Percentiles rank a stretch among this genome's conserved stretches.
Conservation (phyloP, 768 basidiomycete species). For the Mrakia hoshinonis region DNA sequence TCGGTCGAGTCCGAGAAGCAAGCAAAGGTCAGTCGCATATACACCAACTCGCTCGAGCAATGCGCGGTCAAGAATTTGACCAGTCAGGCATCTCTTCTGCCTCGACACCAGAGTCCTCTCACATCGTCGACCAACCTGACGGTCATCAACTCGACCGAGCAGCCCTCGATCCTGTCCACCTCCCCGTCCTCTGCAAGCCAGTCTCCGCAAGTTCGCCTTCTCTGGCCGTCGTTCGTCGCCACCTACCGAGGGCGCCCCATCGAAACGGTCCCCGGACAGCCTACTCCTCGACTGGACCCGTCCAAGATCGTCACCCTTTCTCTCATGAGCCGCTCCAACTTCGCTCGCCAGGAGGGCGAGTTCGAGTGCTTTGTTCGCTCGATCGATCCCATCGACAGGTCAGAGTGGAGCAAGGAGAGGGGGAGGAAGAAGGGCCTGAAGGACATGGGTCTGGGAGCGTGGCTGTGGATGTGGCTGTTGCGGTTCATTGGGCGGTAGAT, state of each 20-base stretch:
- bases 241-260: constrained; percentile 40
- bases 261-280: constrained; percentile 11
- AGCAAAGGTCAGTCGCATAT: constrained; percentile 23
- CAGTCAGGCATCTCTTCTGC: background rate
- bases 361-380: constrained; percentile 26
- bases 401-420: background rate
- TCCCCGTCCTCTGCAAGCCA: background rate
- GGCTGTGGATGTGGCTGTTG: background rate
- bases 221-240: constrained; percentile 36
- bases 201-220: constrained; percentile 28
- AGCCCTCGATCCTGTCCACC: background rate
- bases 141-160: background rate
- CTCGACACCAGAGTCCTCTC: background rate
- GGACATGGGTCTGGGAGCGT: background rate
- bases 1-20: background rate
- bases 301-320: constrained; percentile 32
- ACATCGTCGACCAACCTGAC: background rate
- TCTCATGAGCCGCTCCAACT: constrained; percentile 35
- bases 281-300: constrained; percentile 33
- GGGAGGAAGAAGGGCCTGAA: background rate
- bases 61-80: background rate
- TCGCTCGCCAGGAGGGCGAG: constrained; percentile 33
- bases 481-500: background rate
- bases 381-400: background rate
- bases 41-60: constrained; percentile 25